These are phyloP conservation scores for Suillus decipiens DNA, from an alignment of 768 basidiomycete species.

Conservation along the genomic window DNA sequence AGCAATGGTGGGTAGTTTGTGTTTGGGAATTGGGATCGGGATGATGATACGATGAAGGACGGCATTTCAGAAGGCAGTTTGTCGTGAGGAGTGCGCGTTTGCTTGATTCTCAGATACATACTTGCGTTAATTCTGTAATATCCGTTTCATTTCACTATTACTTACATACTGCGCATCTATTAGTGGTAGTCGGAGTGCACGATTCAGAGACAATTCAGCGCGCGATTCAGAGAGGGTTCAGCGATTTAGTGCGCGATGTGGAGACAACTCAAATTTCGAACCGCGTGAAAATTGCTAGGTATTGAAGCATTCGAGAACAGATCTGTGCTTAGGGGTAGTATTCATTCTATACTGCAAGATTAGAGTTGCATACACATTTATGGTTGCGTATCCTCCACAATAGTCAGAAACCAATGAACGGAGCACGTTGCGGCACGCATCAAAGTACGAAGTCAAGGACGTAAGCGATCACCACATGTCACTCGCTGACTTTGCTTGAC, in stretches of 20 bases:
- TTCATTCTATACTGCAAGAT: neutral
- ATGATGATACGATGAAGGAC: conserved; percentile 31
- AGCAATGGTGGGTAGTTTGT: conserved; percentile 43
- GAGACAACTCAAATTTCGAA: neutral
- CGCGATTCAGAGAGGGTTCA: conserved; percentile 3
- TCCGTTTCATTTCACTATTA: conserved; percentile 5
- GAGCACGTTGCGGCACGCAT: neutral
- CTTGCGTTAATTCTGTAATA: neutral
- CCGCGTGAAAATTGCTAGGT: neutral
- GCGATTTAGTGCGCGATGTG: neutral
- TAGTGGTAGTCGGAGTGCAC: neutral
- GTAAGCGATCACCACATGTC: neutral
- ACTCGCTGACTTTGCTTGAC: neutral
- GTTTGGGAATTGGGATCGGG: conserved; percentile 47
- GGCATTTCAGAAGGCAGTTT: conserved; percentile 1
- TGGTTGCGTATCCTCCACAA: neutral
- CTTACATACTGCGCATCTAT: conserved; percentile 4
- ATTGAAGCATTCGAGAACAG: neutral
- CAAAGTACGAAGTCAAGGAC: neutral
- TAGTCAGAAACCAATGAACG: neutral
- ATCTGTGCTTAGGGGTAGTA: neutral
- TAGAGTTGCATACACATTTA: neutral
- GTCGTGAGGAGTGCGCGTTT: neutral
- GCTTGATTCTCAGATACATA: conserved; percentile 2
- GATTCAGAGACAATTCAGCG: neutral